Evolutionary conservation across 257 asterid genomes (phyloP), one percentile per base, ranked within the genome.

Genomic region (Ligustrum vulgare): DNA sequence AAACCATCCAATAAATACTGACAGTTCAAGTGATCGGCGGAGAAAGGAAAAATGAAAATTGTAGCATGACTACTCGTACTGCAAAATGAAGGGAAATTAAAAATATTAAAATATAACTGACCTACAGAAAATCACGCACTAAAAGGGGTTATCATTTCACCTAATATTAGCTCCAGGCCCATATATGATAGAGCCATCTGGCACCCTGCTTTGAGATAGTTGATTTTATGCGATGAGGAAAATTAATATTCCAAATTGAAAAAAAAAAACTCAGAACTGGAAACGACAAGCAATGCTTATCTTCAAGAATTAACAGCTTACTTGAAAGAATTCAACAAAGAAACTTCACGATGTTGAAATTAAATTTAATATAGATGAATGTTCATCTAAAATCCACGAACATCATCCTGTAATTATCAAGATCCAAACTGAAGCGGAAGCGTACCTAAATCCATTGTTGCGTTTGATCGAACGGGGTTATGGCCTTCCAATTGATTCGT

Each of bases 131-230:
- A 86, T 90, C 93, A 83, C 84, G 93, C 88, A 84, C 85, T 86
- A 91, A 93, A 86, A 47, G 58, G 58, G 84, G 91, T 87, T 82
- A 90, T 89, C 96, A 90, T 84, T 86, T 91, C 96, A 76, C 93
- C 93, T 82, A 93, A 85, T 75, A 86, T 87, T 81, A 81, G 89
- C 92, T 89, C 97, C 93, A 85, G 96, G 93, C 90, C 91, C 90
- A 79, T 86, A 89, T 83, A 91, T 85, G 89, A 84, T 82, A 84
- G 94, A 89, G 95, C 95, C 93, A 82, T 91, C 91, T 64, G 84
- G 83, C 85, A 84, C 94, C 98, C 98, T 91, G 98, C 91, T 93
- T 89, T 86, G 93, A 89, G 92, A 90, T 95, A 93, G 88, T 81
- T 87, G 91, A 77, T 82, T 80, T 82, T 83, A 90, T 87, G 88